A percentile compares a stretch with the other conserved stretches of the same genome.
Evolutionary conservation across 768 basidiomycete genomes (phyloP).

Genomic region (Kockovaella imperatae): DNA sequence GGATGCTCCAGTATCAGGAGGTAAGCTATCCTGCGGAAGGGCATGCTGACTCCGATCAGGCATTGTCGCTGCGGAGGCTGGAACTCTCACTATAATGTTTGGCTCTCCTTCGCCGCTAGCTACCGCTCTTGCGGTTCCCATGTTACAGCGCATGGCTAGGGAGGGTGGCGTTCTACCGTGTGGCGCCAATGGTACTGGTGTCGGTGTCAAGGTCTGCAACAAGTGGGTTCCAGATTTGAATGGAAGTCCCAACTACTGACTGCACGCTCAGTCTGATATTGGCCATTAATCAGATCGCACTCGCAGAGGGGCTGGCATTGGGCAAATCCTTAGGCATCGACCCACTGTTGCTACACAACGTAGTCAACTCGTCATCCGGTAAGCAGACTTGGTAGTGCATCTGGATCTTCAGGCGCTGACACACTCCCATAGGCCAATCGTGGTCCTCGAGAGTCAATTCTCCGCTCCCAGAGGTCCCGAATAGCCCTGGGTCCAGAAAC

Average conservation of each 20-base stretch:
- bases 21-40: slow-evolving; percentile 50
- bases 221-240: slow-evolving; percentile 18
- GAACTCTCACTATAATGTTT: slow-evolving; percentile 82
- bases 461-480: slow-evolving; percentile 18
- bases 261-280: slow-evolving; percentile 21
- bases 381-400: background rate
- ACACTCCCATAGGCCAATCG: slow-evolving; percentile 21
- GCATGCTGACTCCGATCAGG: slow-evolving; percentile 47
- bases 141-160: slow-evolving; percentile 29
- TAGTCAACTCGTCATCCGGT: slow-evolving; percentile 36
- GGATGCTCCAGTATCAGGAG: slow-evolving; percentile 91
- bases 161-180: slow-evolving; percentile 28
- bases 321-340: slow-evolving; percentile 30
- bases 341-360: slow-evolving; percentile 21
- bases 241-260: background rate
- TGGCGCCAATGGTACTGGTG: slow-evolving; percentile 30
- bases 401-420: background rate
- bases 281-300: slow-evolving; percentile 37
- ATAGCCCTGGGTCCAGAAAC: slow-evolving; percentile 22
- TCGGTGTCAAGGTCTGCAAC: slow-evolving; percentile 39
- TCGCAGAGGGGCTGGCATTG: slow-evolving; percentile 33
- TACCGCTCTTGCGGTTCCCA: slow-evolving; percentile 19
- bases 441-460: slow-evolving; percentile 37
- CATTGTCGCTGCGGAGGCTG: slow-evolving; percentile 77
- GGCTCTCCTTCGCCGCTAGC: slow-evolving; percentile 54